Percentiles rank a stretch among this genome's conserved stretches.
Evolutionary conservation across 108 stramenopile species (phyloP).

Genomic region (Pseudonitzschia pungens): DNA sequence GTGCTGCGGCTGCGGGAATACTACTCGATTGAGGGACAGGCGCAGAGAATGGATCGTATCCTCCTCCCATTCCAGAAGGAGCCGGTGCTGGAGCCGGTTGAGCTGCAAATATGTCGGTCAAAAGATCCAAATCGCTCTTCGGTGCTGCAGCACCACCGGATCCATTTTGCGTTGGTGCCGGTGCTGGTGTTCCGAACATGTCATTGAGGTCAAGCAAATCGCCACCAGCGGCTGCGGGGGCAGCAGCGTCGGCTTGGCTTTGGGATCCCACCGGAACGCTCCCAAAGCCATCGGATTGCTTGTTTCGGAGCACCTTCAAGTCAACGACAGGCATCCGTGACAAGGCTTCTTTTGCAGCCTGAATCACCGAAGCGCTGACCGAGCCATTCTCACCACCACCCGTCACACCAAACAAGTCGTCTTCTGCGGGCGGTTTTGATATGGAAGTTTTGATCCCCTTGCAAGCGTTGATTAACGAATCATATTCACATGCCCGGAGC

Average conservation of each 20-base stretch:
- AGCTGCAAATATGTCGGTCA: conserved; percentile 88
- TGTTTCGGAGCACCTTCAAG: conserved; percentile 78
- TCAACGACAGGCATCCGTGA: conserved; percentile 95
- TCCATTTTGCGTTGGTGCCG: conserved; percentile 53
- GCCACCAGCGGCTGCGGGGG: conserved; percentile 53
- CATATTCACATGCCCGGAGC: conserved; percentile 93
- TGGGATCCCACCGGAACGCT: conserved; percentile 21
- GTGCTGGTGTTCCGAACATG: conserved; percentile 84
- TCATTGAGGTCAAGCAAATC: conserved; percentile 88
- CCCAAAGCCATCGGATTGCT: conserved; percentile 29
- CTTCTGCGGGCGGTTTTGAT: conserved; percentile 36
- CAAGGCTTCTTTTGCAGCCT: conserved; percentile 84
- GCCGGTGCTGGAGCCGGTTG: conserved; percentile 48
- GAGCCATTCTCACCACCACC: conserved; percentile 30
- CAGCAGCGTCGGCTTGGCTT: conserved; percentile 24
- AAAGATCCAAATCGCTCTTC: conserved; percentile 82
- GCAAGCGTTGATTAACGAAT: conserved; percentile 77
- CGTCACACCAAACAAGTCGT: conserved; percentile 72
- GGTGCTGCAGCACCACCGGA: conserved; percentile 35
- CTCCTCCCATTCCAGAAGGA: conserved; percentile 38
- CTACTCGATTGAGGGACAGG: conserved; percentile 2
- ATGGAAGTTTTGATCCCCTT: conserved; percentile 55
- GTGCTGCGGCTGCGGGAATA: conserved; percentile 39
- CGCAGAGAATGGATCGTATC: conserved; percentile 40
- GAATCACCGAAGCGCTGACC: conserved; percentile 56